Conservation (phyloP, 345 rosid species). For the Boechera stricta region DNA sequence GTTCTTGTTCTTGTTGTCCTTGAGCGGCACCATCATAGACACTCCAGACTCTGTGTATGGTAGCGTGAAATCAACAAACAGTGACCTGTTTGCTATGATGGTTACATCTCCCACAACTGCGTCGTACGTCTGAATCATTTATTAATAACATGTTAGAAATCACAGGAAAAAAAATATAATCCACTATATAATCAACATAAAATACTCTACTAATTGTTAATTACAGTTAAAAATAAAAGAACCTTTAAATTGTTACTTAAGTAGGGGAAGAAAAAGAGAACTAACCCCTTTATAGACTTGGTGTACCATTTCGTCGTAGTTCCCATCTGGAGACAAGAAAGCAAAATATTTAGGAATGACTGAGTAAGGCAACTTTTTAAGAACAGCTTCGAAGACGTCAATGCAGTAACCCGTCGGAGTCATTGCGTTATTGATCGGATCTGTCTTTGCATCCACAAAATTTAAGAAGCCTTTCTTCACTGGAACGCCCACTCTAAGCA, state of each 20-base stretch:
- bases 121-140: constrained; percentile 50
- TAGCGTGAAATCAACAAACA: constrained; percentile 63
- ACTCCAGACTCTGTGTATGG: constrained; percentile 79
- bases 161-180: background rate
- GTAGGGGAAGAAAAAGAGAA: background rate
- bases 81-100: constrained; percentile 55
- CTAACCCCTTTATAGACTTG: constrained; percentile 53
- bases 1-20: constrained; percentile 46
- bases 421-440: background rate
- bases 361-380: constrained; percentile 36
- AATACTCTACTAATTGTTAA: background rate
- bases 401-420: constrained; percentile 38
- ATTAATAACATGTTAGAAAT: background rate
- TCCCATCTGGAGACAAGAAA: constrained; percentile 13
- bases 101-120: constrained; percentile 78
- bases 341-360: constrained; percentile 37
- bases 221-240: background rate
- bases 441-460: constrained; percentile 21
- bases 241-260: background rate
- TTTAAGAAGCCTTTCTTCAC: constrained; percentile 41
- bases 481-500: constrained; percentile 54
- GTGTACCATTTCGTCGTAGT: constrained; percentile 48
- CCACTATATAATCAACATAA: background rate
- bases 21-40: constrained; percentile 65
- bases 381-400: constrained; percentile 45